Conservation (phyloP, 2,329 filamentous ascomycete species). For the Aspergillus tamarii region DNA sequence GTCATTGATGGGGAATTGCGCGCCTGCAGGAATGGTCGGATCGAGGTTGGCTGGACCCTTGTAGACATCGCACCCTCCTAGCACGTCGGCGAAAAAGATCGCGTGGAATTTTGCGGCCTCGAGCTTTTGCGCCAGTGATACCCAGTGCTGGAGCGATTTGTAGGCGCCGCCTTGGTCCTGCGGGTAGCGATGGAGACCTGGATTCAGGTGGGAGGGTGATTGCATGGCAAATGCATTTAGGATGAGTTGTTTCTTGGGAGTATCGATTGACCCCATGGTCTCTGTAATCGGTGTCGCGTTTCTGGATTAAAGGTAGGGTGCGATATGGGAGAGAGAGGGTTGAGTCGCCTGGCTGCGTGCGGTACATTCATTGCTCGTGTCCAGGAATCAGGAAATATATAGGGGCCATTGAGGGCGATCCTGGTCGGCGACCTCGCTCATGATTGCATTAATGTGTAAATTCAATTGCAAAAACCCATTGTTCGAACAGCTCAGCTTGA, state of each 20-base stretch:
- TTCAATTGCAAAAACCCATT: background rate
- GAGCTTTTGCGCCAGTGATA: conserved; percentile 50
- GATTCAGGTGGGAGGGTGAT: conserved; percentile 50
- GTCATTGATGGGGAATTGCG: conserved; percentile 51
- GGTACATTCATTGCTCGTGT: background rate
- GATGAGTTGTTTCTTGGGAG: conserved; percentile 43
- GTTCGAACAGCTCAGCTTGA: background rate
- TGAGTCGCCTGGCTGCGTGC: background rate
- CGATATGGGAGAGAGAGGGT: background rate
- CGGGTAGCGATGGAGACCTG: conserved; percentile 45
- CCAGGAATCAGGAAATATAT: background rate
- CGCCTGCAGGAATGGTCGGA: conserved; percentile 43
- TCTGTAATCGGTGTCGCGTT: no score
- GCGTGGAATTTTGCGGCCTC: conserved; percentile 55
- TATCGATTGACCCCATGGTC: conserved; percentile 2
- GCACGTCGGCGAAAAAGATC: conserved; percentile 56
- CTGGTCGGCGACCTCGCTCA: background rate
- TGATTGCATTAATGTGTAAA: background rate
- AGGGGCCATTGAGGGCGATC: background rate
- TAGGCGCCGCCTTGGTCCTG: conserved; percentile 42
- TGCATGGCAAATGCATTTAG: conserved; percentile 55
- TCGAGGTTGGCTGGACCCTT: conserved; percentile 44
- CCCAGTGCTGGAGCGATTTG: conserved; percentile 52
- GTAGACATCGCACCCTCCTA: conserved; percentile 53
- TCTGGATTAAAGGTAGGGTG: background rate